These are phyloP conservation scores for Populus hybrid DNA, from an alignment of 441 rosid species.

Conservation along the genomic window DNA sequence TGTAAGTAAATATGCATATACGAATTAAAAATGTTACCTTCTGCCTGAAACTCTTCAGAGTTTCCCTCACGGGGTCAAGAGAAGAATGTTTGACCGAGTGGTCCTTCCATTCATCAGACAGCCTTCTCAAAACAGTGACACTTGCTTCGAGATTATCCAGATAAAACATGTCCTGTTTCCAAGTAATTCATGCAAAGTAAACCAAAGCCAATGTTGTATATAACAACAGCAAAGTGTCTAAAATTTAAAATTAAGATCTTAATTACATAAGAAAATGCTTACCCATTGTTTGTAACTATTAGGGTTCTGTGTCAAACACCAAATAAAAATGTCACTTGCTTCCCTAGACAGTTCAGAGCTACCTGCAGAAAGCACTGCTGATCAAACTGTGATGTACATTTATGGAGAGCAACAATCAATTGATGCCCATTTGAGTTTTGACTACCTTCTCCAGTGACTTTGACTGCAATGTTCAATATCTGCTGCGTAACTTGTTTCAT, in stretches of 20 bases:
- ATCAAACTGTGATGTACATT: not conserved
- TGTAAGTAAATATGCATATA: not conserved
- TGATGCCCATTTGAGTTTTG: not conserved
- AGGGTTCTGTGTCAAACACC: slow-evolving; percentile 47
- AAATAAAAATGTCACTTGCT: slow-evolving; percentile 41
- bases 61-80: slow-evolving; percentile 34
- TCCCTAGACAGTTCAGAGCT: slow-evolving; percentile 37
- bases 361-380: slow-evolving; percentile 23
- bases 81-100: slow-evolving; percentile 29
- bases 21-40: slow-evolving; percentile 31
- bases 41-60: slow-evolving; percentile 40
- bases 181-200: not conserved
- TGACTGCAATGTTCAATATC: slow-evolving; percentile 45
- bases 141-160: slow-evolving; percentile 49
- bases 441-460: slow-evolving; percentile 61
- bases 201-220: not conserved
- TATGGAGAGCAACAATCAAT: not conserved
- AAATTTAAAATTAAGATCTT: not conserved
- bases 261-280: slow-evolving; percentile 12
- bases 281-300: slow-evolving; percentile 55
- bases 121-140: slow-evolving; percentile 34
- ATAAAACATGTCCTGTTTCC: slow-evolving; percentile 42
- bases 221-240: not conserved
- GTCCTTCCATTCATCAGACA: slow-evolving; percentile 40
- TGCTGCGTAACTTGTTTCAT: slow-evolving; percentile 67